Evolutionary conservation across 2,329 filamentous ascomycete genomes (phyloP).

Genomic region (Cucurbitaria berberidis): DNA sequence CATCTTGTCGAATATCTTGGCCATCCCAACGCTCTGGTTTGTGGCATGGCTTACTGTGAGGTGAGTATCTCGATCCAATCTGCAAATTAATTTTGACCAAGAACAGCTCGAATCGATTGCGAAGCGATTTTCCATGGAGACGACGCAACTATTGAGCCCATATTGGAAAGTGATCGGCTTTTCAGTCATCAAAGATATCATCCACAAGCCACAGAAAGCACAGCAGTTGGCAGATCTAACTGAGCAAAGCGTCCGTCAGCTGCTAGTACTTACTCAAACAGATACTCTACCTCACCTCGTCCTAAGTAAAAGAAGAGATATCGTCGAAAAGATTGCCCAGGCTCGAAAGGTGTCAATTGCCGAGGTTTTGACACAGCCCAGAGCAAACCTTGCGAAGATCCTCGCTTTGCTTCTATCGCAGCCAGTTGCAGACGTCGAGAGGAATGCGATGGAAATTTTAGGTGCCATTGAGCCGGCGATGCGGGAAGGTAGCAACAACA

Average conservation of each 20-base stretch:
- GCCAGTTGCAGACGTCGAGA: slow-evolving; percentile 68
- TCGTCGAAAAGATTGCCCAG: slow-evolving; percentile 80
- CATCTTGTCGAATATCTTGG: slow-evolving; percentile 87
- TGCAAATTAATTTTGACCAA: slow-evolving; percentile 1
- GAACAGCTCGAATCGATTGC: slow-evolving; percentile 72
- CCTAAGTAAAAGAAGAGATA: slow-evolving; percentile 74
- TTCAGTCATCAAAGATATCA: slow-evolving; percentile 80
- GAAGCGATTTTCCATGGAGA: slow-evolving; percentile 65
- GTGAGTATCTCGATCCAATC: slow-evolving; percentile 46
- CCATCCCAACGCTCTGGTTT: slow-evolving; percentile 78
- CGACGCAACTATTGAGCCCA: slow-evolving; percentile 75
- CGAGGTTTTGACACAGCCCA: slow-evolving; percentile 65
- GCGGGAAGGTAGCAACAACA: slow-evolving; percentile 60
- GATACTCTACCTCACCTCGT: slow-evolving; percentile 88
- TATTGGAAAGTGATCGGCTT: slow-evolving; percentile 90
- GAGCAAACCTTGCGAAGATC: slow-evolving; percentile 63
- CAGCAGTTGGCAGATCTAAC: slow-evolving; percentile 82
- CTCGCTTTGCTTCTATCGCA: slow-evolving; percentile 65
- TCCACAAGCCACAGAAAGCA: slow-evolving; percentile 79
- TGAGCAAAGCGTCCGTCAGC: slow-evolving; percentile 73
- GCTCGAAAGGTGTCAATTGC: slow-evolving; percentile 65
- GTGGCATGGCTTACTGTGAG: slow-evolving; percentile 82
- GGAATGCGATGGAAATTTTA: slow-evolving; percentile 71
- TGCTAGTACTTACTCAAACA: slow-evolving; percentile 77
- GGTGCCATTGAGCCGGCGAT: slow-evolving; percentile 74